Evolutionary conservation across 2,329 filamentous ascomycete genomes (phyloP), one percentile per base, ranked within the genome.

Genomic region (Neonectria sp.): DNA sequence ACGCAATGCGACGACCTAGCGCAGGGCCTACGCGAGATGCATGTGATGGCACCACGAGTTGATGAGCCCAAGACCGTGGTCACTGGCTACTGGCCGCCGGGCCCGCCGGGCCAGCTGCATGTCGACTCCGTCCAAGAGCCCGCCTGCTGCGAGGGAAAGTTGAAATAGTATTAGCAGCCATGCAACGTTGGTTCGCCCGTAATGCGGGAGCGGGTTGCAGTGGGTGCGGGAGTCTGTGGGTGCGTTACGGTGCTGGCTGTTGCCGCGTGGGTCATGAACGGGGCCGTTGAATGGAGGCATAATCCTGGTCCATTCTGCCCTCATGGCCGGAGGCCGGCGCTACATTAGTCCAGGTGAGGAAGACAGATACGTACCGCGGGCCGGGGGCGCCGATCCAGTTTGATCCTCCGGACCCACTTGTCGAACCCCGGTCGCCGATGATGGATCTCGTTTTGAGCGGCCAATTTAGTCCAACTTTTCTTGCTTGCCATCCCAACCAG

Each of bases 401-500:
- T 33, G 2, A 33, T 6, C 21, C 9, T 27, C 29, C 33, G 60
- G 73, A 67, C 73, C 73, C 73, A 73, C 73, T 67, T 60, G 13
- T 49, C 46, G 61, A 65, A 63, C 68, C 73, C 66, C 65, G 67
- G 59, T 59, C 51, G 46, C 43, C 65, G 56, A 68, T 74, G 60
- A 73, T 68, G 71, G 65, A 68, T 69, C 65, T 75, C 60, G 55
- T 68, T 58, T 61, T 35, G 37, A 56, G 43, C 15, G 37, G 31
- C 59, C 67, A 69, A 68, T 70, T 70, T 70, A 57, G 67, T 68
- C 64, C 71, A 60, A 65, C 65, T 75, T 76, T 76, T 76, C 59
- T 66, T 63, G 62, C 53, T 49, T 33, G 51, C 48, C 59, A 52
- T 53, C 48, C 37, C 37, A 48, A 68, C 61, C 51, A 43, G 33